A percentile compares a stretch with the other conserved stretches of the same genome.
Conservation (phyloP, 2,329 filamentous ascomycete species). For the Paecilomyces dactylethromorphus region DNA sequence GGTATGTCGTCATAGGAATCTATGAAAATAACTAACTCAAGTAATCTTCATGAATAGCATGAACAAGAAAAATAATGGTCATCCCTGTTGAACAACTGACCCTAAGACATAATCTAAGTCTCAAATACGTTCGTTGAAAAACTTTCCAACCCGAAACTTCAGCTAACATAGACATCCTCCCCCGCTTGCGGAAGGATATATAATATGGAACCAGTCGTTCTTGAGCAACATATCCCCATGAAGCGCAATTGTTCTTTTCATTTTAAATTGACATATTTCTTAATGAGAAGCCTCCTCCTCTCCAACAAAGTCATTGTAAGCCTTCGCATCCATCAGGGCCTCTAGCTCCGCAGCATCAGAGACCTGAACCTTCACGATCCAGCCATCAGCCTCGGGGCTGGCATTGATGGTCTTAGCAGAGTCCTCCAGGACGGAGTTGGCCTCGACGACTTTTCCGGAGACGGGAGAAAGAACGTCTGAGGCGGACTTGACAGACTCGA, state of each 20-base stretch:
- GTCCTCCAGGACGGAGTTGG: slow-evolving; percentile 72
- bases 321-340: slow-evolving; percentile 66
- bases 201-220: background rate
- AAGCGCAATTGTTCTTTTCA: background rate
- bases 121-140: slow-evolving; percentile 17
- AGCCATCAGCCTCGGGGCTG: slow-evolving; percentile 82
- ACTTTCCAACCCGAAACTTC: background rate
- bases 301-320: slow-evolving; percentile 68
- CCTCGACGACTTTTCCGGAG: slow-evolving; percentile 64
- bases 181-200: background rate
- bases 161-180: background rate
- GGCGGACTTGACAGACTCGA: slow-evolving; percentile 98
- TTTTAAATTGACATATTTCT: background rate
- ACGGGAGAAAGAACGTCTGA: slow-evolving; percentile 93
- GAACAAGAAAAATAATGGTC: slow-evolving; percentile 1
- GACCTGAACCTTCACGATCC: slow-evolving; percentile 85
- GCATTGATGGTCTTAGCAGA: slow-evolving; percentile 84
- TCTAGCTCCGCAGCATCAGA: slow-evolving; percentile 65
- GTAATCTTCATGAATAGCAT: background rate
- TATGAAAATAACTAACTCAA: background rate
- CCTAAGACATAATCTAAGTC: slow-evolving; percentile 8
- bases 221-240: background rate
- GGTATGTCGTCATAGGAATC: background rate
- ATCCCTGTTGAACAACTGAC: slow-evolving; percentile 15
- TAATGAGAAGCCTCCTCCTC: slow-evolving; percentile 31